Evolutionary conservation across 148 eudicot genomes (phyloP), one percentile per base, ranked within the genome.

Genomic region (Chenopodium berlandieri): DNA sequence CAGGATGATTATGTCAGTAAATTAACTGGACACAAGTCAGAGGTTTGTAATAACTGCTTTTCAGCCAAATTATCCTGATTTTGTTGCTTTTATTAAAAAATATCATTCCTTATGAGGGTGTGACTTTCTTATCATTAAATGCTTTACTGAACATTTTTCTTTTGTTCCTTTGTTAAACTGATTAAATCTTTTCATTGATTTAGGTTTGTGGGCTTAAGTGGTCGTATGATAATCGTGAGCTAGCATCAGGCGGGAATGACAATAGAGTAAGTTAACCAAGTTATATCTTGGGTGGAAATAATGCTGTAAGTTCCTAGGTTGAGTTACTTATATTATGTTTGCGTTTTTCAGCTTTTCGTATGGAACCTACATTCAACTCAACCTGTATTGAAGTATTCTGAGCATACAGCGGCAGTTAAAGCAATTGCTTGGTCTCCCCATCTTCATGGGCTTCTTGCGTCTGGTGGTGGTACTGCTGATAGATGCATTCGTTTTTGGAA

Each of bases 391-490:
- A 93, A 90, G 87, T 91, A 93, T 80, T 87, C 93, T 60, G 97
- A 93, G 83, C 98, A 93, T 75, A 93, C 92, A 17, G 97, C 97
- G 54, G 98, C 95, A 82, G 98, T 93, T 58, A 95, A 95, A 86
- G 98, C 98, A 68, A 95, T 95, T 85, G 93, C 97, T 71, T 95
- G 98, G 98, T 95, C 98, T 6, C 98, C 98, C 71, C 96, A 95
- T 88, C 89, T 95, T 65, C 88, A 95, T 72, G 98, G 98, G 17
- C 91, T 93, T 82, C 92, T 93, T 64, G 98, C 97, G 80, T 95
- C 98, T n/a, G 98, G 98, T 32, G 98, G 98, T 82, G 97, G 98
- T 79, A 92, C 97, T 60, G 97, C 97, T 85, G 98, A 95, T 83
- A 84, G 93, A 60, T 92, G 97, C 85, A 95, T 95, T 70, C 90